Evolutionary conservation across 2,329 filamentous ascomycete genomes (phyloP), one percentile per base, ranked within the genome.

Genomic region (Rutstroemia sp.): DNA sequence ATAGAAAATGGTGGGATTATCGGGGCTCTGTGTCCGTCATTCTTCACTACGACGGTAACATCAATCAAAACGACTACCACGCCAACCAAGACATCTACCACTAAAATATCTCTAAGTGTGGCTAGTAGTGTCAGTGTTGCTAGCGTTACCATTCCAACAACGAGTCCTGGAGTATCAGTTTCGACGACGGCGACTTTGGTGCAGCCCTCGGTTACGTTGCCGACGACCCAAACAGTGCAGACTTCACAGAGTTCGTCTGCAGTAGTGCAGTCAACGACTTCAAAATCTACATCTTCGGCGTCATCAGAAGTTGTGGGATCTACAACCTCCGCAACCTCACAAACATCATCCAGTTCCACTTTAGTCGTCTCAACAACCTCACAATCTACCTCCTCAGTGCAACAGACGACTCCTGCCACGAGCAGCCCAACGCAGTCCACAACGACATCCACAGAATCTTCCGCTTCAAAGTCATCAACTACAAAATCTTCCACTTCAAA

Each of bases 1-100:
- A 59, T 69, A 2, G 55, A 62, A 57, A 60, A 46, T 51, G 67
- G 68, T 49, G 64, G 62, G n/a, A 65, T 69, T 27, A 53, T 69
- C 21, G 45, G 34, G 46, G 65, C 66, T 23, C 50, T 70, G 14
- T 70, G 68, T 53, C 63, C 63, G 12, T 23, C 6, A 44, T 52
- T 39, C 37, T 51, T 34, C 49, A 55, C 61, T 23, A 59, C 57
- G 16, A 57, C 54, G 14, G 47, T 53, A 41, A 57, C 37, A 9
- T 49, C 44, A 34, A 38, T 51, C n/a, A 47, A 46, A 30, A 41
- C 54, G 10, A 50, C 39, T 12, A 50, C 39, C 8, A 54, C 49
- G 21, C 52, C 57, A 16, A 45, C 49, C 27, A 38, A 53, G n/a
- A 53, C 50, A 2, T 37, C 47, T 9, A 47, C 52, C n/a, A 44